Conservation (phyloP, 768 basidiomycete species). For the Suillus tomentosus region DNA sequence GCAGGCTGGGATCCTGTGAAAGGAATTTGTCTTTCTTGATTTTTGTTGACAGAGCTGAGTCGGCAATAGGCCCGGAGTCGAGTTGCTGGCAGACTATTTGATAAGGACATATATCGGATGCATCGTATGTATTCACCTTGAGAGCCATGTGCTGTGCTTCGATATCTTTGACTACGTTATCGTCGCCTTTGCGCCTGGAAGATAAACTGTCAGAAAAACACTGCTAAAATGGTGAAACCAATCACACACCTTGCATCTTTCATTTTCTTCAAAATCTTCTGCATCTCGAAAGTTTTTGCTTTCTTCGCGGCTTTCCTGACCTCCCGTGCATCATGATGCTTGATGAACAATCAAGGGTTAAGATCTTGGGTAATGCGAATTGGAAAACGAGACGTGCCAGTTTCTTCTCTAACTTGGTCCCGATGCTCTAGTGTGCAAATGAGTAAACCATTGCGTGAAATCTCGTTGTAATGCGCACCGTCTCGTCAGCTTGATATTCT, state of each 20-base stretch:
- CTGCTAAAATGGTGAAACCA: neutral
- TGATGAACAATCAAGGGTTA: slow-evolving; percentile 19
- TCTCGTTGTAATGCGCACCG: slow-evolving; percentile 22
- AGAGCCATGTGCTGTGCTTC: slow-evolving; percentile 62
- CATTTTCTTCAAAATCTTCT: slow-evolving; percentile 80
- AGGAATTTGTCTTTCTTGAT: slow-evolving; percentile 71
- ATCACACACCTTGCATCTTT: slow-evolving; percentile 61
- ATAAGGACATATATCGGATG: neutral
- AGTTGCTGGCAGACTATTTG: slow-evolving; percentile 44
- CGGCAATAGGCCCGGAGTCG: slow-evolving; percentile 59
- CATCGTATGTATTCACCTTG: slow-evolving; percentile 52
- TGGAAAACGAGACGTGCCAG: slow-evolving; percentile 44
- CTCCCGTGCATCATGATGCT: slow-evolving; percentile 79
- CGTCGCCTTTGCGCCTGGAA: slow-evolving; percentile 39
- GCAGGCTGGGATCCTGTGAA: slow-evolving; percentile 48
- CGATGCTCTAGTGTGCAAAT: slow-evolving; percentile 28
- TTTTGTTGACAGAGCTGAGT: slow-evolving; percentile 68
- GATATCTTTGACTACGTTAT: slow-evolving; percentile 44
- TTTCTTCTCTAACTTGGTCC: slow-evolving; percentile 50
- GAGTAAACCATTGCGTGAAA: slow-evolving; percentile 1
- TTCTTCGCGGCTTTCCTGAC: slow-evolving; percentile 79
- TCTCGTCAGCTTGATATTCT: slow-evolving; percentile 32
- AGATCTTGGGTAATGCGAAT: slow-evolving; percentile 11
- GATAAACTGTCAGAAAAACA: slow-evolving; percentile 8
- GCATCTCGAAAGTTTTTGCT: slow-evolving; percentile 77